phyloP scores from a whole-genome alignment of 345 rosid genomes.

The Theobroma cacao region DNA sequence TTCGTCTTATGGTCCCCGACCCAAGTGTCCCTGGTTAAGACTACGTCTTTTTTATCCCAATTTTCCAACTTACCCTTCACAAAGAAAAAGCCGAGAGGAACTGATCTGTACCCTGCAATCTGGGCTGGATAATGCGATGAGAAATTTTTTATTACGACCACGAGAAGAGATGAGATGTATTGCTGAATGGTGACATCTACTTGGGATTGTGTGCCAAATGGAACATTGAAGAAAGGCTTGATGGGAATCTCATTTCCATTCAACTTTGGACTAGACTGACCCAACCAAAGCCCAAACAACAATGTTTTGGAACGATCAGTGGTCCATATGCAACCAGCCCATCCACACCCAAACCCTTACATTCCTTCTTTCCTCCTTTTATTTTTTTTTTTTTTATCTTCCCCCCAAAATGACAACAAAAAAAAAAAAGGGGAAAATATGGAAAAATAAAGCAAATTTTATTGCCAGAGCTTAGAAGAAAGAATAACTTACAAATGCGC shows the following conservation, averaged over 20 bases:
- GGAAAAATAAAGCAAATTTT: background rate
- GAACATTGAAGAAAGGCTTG: too few species aligned
- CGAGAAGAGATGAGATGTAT: too few species aligned
- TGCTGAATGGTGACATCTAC: too few species aligned
- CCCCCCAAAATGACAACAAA: background rate
- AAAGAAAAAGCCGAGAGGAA: background rate
- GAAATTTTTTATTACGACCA: background rate
- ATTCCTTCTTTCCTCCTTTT: background rate
- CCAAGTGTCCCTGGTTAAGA: background rate
- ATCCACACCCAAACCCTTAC: too few species aligned
- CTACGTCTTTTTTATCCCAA: background rate
- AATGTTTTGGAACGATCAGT: background rate
- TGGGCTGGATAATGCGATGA: background rate
- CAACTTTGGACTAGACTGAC: background rate
- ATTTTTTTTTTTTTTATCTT: background rate
- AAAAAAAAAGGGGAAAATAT: background rate
- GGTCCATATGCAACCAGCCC: background rate
- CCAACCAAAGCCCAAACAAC: background rate
- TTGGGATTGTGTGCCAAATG: too few species aligned
- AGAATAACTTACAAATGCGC: conserved; percentile 13
- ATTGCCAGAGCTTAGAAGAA: conserved; percentile 6
- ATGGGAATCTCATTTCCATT: too few species aligned
- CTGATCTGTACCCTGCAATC: background rate
- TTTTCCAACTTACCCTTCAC: background rate
- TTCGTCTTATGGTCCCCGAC: conserved; percentile 1